A percentile compares a stretch with the other conserved stretches of the same genome.
Evolutionary conservation across 768 basidiomycete genomes (phyloP).

Genomic region (Naganishia onofrii): DNA sequence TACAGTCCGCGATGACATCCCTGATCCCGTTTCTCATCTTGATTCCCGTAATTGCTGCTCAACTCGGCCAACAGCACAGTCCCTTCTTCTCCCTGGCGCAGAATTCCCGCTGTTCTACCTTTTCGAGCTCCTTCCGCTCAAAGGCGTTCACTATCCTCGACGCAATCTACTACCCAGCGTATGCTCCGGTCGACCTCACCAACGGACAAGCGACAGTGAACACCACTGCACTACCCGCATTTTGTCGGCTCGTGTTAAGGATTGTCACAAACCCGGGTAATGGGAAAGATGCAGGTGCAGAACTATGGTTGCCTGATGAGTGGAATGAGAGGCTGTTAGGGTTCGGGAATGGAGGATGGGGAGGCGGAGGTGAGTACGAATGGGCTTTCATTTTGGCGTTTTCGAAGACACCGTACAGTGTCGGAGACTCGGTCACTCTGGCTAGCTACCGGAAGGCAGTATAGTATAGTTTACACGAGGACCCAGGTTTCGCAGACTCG

Average conservation of each 20-base stretch:
- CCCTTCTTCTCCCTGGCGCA: neutral
- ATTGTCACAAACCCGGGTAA: neutral
- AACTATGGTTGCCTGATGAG: constrained; percentile 7
- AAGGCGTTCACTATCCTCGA: neutral
- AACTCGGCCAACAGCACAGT: no score
- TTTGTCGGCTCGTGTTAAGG: neutral
- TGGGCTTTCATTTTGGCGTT: neutral
- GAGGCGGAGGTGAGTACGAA: constrained; percentile 5
- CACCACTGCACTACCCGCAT: constrained; percentile 1
- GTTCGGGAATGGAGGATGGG: constrained; percentile 15
- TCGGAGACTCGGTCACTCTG: no score
- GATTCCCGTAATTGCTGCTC: no score
- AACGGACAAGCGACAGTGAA: constrained; percentile 13
- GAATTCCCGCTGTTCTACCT: constrained; percentile 3
- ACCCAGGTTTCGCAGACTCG: no score
- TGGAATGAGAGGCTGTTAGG: constrained; percentile 6
- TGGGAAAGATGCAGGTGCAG: constrained; percentile 6
- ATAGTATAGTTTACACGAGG: no score
- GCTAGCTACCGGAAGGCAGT: no score
- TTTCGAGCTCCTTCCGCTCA: neutral
- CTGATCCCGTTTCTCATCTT: no score
- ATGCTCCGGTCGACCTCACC: neutral
- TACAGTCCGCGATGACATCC: no score
- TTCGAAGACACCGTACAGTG: no score
- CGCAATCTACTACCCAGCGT: neutral